Base-by-base conservation (phyloP, 371 early-diverging fungal genomes). In the Fennellomyces sp. region DNA sequence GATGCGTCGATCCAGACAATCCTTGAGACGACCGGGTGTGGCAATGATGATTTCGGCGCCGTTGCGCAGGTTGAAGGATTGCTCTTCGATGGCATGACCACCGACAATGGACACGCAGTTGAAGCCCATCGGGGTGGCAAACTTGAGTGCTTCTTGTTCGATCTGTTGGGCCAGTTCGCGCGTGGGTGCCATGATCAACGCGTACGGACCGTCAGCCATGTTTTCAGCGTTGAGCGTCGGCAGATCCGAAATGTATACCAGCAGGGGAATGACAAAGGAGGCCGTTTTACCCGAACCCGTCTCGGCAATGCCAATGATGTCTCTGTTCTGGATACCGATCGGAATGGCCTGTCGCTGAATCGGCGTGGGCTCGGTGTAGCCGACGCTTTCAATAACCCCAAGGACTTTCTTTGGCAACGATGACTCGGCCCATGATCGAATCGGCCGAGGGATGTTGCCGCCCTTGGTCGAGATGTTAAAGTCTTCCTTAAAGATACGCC, bases 221-320 rank as follows among this genome's bases (percentile, higher is more conserved):
- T 90, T 91, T 13, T 86, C 85, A 45, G 89, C 88, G 5, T 76
- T 83, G 30, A 96, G 69, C 21, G 79, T 84, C 10, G 97, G 96
- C 52, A 91, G 72, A 28, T 89, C 83, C 27, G 87, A 82, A 35
- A 98, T 96, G 65, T 85, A 91, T n/a, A 87, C 87, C 19, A 99
- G 76, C 85, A 98, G 89, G 0, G 99, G 99, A 47, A 99, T 94
- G 47, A 99, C 80, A 74, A 97, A 99, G 0, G 97, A 90, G 2
- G 96, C 96, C 0, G 99, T 99, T 81, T 99, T 99, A 68, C 99
- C 99, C 45, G 89, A 89, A 76, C 85, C 99, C 7, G 99, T 99
- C 72, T 98, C 92, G 19, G 99, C 99, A 60, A 99, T 93, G 45
- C 98, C 99, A 57, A 99, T 96, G 35, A 99, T 83, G 72, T 98